Conservation (phyloP, 495 filamentous ascomycete species). For the Hypoxylon trugodes region DNA sequence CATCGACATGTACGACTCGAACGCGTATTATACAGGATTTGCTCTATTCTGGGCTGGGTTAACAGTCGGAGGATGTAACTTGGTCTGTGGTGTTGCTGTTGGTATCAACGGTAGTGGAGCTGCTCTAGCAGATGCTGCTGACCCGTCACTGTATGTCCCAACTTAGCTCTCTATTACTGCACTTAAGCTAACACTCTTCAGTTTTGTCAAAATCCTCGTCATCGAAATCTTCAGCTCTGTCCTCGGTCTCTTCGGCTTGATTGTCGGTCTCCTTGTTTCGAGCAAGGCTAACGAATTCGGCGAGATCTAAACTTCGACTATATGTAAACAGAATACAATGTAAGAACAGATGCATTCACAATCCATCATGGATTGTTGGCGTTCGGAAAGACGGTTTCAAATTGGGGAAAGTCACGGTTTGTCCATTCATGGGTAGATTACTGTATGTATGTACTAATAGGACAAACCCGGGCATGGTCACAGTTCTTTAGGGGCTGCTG, state of each 20-base stretch:
- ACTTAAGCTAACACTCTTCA: slow-evolving; percentile 51
- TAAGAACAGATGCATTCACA: slow-evolving; percentile 40
- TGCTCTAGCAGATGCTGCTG: slow-evolving; percentile 93
- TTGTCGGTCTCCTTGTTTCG: slow-evolving; percentile 88
- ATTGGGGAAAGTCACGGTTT: slow-evolving; percentile 32
- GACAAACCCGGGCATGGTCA: slow-evolving; percentile 20
- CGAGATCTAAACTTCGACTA: slow-evolving; percentile 43
- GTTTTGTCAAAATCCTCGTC: slow-evolving; percentile 98
- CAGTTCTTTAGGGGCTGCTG: slow-evolving; percentile 30
- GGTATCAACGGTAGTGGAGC: slow-evolving; percentile 98
- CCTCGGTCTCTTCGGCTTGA: slow-evolving; percentile 95
- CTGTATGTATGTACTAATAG: slow-evolving; percentile 42
- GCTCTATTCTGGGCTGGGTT: slow-evolving; percentile 96
- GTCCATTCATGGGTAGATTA: slow-evolving; percentile 34
- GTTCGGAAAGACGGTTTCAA: slow-evolving; percentile 41
- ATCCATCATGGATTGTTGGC: slow-evolving; percentile 34
- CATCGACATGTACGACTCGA: slow-evolving; percentile 68
- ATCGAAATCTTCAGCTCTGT: slow-evolving; percentile 99
- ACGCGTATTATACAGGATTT: slow-evolving; percentile 93
- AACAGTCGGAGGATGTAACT: slow-evolving; percentile 92
- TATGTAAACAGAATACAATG: slow-evolving; percentile 25
- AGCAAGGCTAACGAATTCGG: slow-evolving; percentile 82
- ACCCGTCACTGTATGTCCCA: slow-evolving; percentile 81
- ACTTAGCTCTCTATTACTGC: neutral
- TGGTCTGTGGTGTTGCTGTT: slow-evolving; percentile 95